phyloP scores from a whole-genome alignment of 257 asterid species.

The Scutellaria galericulata region DNA sequence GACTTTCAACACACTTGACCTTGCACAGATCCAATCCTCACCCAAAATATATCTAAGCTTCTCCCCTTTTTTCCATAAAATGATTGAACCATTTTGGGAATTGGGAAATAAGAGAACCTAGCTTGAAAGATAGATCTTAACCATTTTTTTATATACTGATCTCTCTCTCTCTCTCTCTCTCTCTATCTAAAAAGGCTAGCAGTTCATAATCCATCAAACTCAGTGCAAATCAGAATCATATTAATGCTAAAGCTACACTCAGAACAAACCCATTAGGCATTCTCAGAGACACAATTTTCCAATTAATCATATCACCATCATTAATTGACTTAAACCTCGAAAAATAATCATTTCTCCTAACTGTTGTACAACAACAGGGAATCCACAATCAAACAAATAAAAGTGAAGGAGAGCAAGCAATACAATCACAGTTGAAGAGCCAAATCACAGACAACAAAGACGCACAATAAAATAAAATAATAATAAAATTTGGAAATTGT shows the following conservation, averaged over 20 bases:
- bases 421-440: not conserved
- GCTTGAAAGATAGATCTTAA: not conserved
- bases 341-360: not conserved
- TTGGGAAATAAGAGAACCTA: not conserved
- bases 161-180: no score
- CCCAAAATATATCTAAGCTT: not conserved
- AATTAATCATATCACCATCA: slow-evolving; percentile 18
- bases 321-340: slow-evolving; percentile 3
- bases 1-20: not conserved
- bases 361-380: not conserved
- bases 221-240: not conserved
- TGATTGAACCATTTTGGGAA: no score
- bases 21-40: not conserved
- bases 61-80: not conserved
- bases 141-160: not conserved
- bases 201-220: no score
- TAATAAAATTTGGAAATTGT: not conserved
- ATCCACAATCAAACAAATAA: slow-evolving; percentile 20
- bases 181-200: no score
- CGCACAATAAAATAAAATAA: not conserved
- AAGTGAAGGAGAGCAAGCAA: not conserved
- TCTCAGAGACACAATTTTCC: slow-evolving; percentile 4
- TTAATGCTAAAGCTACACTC: slow-evolving; percentile 13
- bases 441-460: slow-evolving; percentile 8
- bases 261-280: slow-evolving; percentile 12